phyloP scores from a whole-genome alignment of 2,329 filamentous ascomycete species.

The Metarhizium humberi region DNA sequence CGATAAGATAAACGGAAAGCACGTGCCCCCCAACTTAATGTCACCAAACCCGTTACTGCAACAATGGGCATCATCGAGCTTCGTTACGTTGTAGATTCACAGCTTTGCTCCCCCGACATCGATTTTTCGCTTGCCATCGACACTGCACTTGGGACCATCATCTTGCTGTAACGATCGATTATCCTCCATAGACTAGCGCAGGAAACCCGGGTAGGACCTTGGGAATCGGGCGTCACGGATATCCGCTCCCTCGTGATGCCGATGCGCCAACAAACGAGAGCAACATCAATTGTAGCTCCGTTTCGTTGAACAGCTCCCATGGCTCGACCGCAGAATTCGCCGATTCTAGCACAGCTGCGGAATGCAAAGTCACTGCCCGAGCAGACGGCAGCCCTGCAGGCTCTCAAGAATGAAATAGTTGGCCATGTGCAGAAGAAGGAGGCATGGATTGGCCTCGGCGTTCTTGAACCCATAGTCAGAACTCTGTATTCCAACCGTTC shows the following conservation, averaged over 20 bases:
- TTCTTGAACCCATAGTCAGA: conserved; percentile 49
- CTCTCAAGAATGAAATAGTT: conserved; percentile 80
- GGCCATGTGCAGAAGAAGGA: conserved; percentile 85
- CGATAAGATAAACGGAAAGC: conserved; percentile 1
- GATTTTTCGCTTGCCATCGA: background rate
- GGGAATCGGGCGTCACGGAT: background rate
- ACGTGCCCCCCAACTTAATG: conserved; percentile 3
- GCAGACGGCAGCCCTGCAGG: conserved; percentile 53
- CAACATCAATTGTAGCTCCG: conserved; percentile 2
- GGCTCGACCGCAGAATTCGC: conserved; percentile 42
- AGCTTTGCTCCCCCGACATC: background rate
- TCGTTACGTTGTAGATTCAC: background rate
- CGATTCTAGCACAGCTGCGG: conserved; percentile 48
- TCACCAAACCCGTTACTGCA: background rate
- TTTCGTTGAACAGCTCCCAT: conserved; percentile 26
- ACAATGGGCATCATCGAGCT: background rate
- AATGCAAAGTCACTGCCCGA: conserved; percentile 42
- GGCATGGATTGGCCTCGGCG: conserved; percentile 60
- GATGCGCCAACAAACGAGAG: conserved; percentile 6
- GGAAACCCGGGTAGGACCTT: background rate
- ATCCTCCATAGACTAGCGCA: background rate
- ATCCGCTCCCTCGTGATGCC: conserved; percentile 7
- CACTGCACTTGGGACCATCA: background rate
- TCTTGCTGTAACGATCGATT: background rate
- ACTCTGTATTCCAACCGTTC: conserved; percentile 30